Evolutionary conservation across 2,329 filamentous ascomycete species (phyloP), one percentile per base, ranked within the genome.

Genomic region (Diaporthe helianthi): DNA sequence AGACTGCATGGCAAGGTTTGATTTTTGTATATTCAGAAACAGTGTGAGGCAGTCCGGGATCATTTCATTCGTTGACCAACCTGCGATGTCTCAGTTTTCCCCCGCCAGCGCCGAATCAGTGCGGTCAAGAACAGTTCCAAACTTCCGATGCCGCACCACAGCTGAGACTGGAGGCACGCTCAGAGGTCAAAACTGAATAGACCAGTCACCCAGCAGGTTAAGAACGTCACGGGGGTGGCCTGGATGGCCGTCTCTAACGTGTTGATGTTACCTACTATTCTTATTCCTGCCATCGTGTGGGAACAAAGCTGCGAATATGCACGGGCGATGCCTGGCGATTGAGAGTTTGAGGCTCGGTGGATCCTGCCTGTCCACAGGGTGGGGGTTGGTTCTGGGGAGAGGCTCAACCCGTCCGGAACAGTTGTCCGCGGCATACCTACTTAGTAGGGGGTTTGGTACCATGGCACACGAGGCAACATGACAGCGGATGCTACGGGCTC

Each of bases 291-390:
- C 44, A 49, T 63, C 58, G n/a, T 26, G 41, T 22, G 41, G 24
- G 29, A 47, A 22, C 17, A n/a, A 61, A 29, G 26, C 47, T 61
- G 41, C 41, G 33, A 33, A 31, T 12, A 33, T 47, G 12, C 58
- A 61, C 47, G 58, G 58, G 29, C 7, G 49, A 49, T 63, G 58
- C 58, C 29, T 49, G 58, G 29, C 13, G 29, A 49, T 63, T 63
- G 49, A 63, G 44, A 63, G 58, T 63, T 63, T 63, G 58, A 63
- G 58, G 58, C 58, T 49, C 41, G 46, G 58, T 63, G 58, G 44
- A 49, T 63, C 58, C 13, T 36, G 13, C 36, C 38, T 22, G 41
- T 61, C 12, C 26, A 31, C 38, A 33, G 29, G 41, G 41, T 63
- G 58, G 55, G 38, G 55, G 55, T n/a, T n/a, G 24, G 38, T 60